Conservation (phyloP, 192 early-diverging fungal species). For the Coemansia nantahalensis region DNA sequence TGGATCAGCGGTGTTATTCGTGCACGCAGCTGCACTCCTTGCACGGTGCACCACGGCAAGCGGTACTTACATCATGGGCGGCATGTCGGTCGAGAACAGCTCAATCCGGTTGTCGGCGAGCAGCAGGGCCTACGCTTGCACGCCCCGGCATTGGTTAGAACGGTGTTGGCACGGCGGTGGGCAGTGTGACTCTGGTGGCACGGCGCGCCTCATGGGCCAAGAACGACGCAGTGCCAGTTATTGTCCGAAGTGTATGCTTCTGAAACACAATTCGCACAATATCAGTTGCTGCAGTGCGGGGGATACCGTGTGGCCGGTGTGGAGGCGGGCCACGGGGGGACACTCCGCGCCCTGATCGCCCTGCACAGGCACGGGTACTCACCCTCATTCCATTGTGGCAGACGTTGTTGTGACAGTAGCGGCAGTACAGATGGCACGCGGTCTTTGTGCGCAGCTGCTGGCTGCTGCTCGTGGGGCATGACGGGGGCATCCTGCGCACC, state of each 20-base stretch:
- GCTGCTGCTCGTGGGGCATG: constrained; percentile 45
- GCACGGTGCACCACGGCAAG: too few species aligned
- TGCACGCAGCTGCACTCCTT: too few species aligned
- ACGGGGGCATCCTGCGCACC: constrained; percentile 35
- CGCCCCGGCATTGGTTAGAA: neutral
- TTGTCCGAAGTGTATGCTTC: too few species aligned
- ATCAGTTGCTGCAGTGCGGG: too few species aligned
- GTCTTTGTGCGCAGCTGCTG: constrained; percentile 51
- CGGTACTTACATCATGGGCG: constrained; percentile 67
- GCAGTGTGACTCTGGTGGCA: too few species aligned
- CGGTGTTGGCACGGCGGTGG: too few species aligned
- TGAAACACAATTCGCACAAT: constrained; percentile 3
- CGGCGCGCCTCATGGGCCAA: too few species aligned
- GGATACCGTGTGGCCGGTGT: too few species aligned
- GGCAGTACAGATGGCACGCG: constrained; percentile 65
- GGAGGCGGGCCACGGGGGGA: too few species aligned
- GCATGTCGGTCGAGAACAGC: constrained; percentile 72
- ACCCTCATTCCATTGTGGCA: constrained; percentile 75
- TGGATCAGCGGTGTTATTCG: too few species aligned
- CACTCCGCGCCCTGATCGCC: too few species aligned
- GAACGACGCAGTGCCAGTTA: too few species aligned
- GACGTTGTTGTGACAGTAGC: constrained; percentile 61
- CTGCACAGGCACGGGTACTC: constrained; percentile 25
- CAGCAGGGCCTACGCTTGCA: constrained; percentile 55
- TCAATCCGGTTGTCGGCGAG: constrained; percentile 69